Percentiles rank a stretch among this genome's conserved stretches.
phyloP scores from a whole-genome alignment of 2,329 filamentous ascomycete genomes.

The Sporothrix protearum region DNA sequence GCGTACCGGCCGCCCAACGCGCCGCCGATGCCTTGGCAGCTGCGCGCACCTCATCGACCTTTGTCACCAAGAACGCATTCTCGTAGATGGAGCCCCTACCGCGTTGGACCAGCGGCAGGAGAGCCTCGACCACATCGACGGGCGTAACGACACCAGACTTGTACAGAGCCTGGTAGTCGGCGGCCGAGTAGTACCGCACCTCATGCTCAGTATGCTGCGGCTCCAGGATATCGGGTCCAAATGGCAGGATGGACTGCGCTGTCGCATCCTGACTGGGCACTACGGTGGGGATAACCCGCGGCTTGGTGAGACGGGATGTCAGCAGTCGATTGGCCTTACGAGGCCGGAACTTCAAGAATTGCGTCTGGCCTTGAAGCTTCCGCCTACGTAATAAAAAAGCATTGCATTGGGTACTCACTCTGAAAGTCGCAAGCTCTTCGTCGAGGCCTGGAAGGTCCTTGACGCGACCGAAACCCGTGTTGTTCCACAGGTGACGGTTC shows the following conservation, averaged over 20 bases:
- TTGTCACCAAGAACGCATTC: constrained; percentile 67
- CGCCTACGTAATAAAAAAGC: background rate
- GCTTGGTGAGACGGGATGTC: background rate
- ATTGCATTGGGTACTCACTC: constrained; percentile 41
- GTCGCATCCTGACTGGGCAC: constrained; percentile 27
- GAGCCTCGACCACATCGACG: constrained; percentile 63
- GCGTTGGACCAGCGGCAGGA: constrained; percentile 67
- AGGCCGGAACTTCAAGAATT: background rate
- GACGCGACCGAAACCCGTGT: constrained; percentile 55
- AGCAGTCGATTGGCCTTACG: background rate
- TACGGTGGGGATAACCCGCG: constrained; percentile 32
- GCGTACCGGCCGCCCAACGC: constrained; percentile 64
- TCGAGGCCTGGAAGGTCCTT: constrained; percentile 47
- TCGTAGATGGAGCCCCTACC: constrained; percentile 58
- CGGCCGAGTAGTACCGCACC: constrained; percentile 62
- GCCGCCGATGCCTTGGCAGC: constrained; percentile 71
- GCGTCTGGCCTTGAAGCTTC: background rate
- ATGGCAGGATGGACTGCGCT: constrained; percentile 37
- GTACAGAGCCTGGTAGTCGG: constrained; percentile 76
- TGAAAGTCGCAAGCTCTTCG: constrained; percentile 44
- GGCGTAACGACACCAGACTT: constrained; percentile 67
- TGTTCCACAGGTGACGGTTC: constrained; percentile 65
- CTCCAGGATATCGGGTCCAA: constrained; percentile 42
- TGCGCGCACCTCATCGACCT: constrained; percentile 58
- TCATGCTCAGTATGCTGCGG: constrained; percentile 38